Conservation (phyloP, 1,139 yeast species). For the Meyerozyma carpophila region DNA sequence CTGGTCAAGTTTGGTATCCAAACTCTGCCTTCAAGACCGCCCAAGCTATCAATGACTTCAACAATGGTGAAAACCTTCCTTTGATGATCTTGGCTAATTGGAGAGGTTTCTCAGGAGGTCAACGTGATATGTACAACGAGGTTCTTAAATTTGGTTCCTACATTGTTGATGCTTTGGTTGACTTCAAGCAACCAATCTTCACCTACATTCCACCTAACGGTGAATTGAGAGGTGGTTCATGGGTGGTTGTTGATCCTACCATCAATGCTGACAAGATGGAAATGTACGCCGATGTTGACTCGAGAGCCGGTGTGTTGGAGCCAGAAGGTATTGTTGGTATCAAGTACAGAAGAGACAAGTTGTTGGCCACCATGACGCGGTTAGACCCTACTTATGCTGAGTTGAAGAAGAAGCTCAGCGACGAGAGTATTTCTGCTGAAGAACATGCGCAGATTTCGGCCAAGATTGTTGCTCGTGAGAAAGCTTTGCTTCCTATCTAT, state of each 20-base stretch:
- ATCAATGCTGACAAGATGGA: conserved; percentile 97
- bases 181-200: conserved; percentile 92
- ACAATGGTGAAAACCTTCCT: conserved; percentile 95
- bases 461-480: conserved; percentile 74
- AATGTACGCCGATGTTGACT: conserved; percentile 94
- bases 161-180: conserved; percentile 95
- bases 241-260: conserved; percentile 99
- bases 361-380: conserved; percentile 84
- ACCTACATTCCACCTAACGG: conserved; percentile 97
- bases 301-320: conserved; percentile 98
- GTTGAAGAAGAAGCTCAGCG: conserved; percentile 55
- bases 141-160: conserved; percentile 94
- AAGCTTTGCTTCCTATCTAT: conserved; percentile 76
- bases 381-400: conserved; percentile 72
- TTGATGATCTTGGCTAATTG: conserved; percentile 96
- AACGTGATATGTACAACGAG: conserved; percentile 98
- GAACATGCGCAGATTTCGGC: conserved; percentile 62
- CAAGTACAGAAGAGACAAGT: conserved; percentile 90
- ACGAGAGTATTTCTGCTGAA: conserved; percentile 50
- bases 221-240: conserved; percentile 98
- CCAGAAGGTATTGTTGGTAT: conserved; percentile 99
- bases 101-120: conserved; percentile 99
- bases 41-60: conserved; percentile 95
- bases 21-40: conserved; percentile 98
- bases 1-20: conserved; percentile 99